Evolutionary conservation across 768 basidiomycete species (phyloP), one percentile per base, ranked within the genome.

Genomic region (Fibroporia radiculosa): DNA sequence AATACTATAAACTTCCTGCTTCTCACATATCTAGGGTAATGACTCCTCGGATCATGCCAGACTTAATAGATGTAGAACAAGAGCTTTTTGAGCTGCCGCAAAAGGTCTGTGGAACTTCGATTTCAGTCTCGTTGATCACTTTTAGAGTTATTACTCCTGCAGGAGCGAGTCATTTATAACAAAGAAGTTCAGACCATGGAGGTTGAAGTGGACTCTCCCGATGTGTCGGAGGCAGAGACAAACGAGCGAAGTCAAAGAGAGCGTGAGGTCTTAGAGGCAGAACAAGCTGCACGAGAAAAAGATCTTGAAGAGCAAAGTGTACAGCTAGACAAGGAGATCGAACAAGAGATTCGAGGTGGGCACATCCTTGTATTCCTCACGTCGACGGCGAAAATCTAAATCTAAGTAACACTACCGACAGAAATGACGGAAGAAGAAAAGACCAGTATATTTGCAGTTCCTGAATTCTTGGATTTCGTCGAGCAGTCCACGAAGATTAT

Each of bases 401-500:
- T n/a, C n/a, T n/a, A n/a, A 31, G 20, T 13, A 25, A 12, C 11
- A 10, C 18, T 38, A 22, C 14, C 19, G 14, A 39, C 61, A 91
- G 96, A 93, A 37, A 66, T 99, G 49, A 77, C 89, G 1, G 84
- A 91, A 48, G 91, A 93, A 48, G 90, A 97, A 62, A 75, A 86
- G 32, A 68, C 77, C 0, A 80, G 78, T 51, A 88, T 97, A 41
- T 72, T 92, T 50, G 68, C 81, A n/a, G 85, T 85, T 6, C 89
- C 93, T 0, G 91, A 93, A 57, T 97, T 98, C 61, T 65, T 88
- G 13, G 86, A 92, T 51, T 99, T 99, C 62, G 82, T 99, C 13
- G 92, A 96, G 59, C 80, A 86, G 55, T 93, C 91, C 7, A 91
- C 89, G 18, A 95, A 95, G 67, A 92, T 98, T 36, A 79, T 97